A percentile compares a stretch with the other conserved stretches of the same genome.
phyloP scores from a whole-genome alignment of 2,329 filamentous ascomycete genomes.

The Exophiala lecanii-corni region DNA sequence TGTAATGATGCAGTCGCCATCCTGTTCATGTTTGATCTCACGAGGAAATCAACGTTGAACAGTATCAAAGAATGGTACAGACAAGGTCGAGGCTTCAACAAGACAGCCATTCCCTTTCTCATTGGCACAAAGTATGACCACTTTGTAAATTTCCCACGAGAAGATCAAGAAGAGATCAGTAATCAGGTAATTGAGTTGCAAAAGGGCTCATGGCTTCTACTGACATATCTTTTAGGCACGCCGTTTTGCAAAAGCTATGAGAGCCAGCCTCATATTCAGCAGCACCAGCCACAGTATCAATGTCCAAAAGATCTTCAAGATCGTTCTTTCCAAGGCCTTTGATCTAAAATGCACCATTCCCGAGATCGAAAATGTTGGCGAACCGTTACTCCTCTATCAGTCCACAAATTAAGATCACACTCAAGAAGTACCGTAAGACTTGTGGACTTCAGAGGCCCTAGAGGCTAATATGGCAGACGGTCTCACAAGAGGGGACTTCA shows the following conservation, averaged over 20 bases:
- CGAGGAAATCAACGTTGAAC: constrained; percentile 95
- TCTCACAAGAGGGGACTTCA: too few relatives aligned
- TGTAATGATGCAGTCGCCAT: constrained; percentile 99
- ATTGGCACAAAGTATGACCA: constrained; percentile 99
- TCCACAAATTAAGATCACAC: constrained; percentile 36
- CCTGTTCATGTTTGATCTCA: constrained; percentile 99
- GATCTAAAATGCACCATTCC: constrained; percentile 98
- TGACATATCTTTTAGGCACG: constrained; percentile 60
- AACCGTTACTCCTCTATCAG: constrained; percentile 89
- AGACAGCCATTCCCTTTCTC: constrained; percentile 97
- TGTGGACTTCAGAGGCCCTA: too few relatives aligned
- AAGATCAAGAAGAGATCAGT: constrained; percentile 98
- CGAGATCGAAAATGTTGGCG: constrained; percentile 96
- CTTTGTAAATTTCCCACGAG: constrained; percentile 95
- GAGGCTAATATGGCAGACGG: too few relatives aligned
- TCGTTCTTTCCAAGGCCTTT: constrained; percentile 96
- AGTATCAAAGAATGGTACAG: constrained; percentile 99
- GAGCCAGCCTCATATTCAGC: constrained; percentile 94
- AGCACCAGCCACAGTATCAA: constrained; percentile 99
- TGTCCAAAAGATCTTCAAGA: constrained; percentile 99
- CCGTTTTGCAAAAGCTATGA: constrained; percentile 96
- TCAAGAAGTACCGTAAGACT: too few relatives aligned
- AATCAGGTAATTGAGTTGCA: constrained; percentile 62
- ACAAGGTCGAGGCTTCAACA: constrained; percentile 97
- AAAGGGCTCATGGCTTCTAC: not conserved